Evolutionary conservation across 2,329 filamentous ascomycete species (phyloP).

Genomic region (Botrytis galanthina): DNA sequence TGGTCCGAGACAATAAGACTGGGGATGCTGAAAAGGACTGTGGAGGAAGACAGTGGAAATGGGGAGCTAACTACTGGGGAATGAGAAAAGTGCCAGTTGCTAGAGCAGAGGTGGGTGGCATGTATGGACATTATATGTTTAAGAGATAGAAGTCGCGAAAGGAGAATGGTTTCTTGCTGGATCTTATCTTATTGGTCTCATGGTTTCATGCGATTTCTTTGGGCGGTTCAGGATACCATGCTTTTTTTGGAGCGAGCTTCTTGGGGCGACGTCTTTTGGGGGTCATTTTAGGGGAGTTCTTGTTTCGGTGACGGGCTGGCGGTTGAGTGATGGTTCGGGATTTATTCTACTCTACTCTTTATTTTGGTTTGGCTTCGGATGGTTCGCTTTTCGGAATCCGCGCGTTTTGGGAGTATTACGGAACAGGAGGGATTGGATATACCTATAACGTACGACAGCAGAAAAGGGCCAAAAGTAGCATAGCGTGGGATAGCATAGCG

Average conservation of each 20-base stretch:
- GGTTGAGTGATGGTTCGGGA: not conserved
- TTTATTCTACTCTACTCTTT: slow-evolving; percentile 10
- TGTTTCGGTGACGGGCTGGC: not conserved
- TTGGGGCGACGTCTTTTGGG: not conserved
- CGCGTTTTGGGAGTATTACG: not conserved
- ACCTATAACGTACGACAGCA: not conserved
- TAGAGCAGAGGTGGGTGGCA: slow-evolving; percentile 54
- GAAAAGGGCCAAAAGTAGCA: not conserved
- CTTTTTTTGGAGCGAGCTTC: not conserved
- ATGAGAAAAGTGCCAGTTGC: slow-evolving; percentile 67
- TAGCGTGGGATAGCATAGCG: not conserved
- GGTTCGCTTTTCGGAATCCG: not conserved
- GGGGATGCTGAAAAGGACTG: slow-evolving; percentile 46
- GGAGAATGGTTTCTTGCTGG: not conserved
- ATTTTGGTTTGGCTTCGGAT: not conserved
- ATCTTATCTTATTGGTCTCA: not conserved
- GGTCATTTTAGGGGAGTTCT: not conserved
- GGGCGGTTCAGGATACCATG: slow-evolving; percentile 2
- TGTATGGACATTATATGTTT: slow-evolving; percentile 60
- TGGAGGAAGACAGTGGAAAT: slow-evolving; percentile 69
- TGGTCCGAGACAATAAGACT: slow-evolving; percentile 51
- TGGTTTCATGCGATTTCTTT: not conserved
- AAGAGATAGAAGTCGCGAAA: slow-evolving; percentile 38
- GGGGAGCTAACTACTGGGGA: slow-evolving; percentile 81
- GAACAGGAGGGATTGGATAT: not conserved